Base-by-base conservation (phyloP, 371 early-diverging fungal genomes). In the Mucor lusitanicus region DNA sequence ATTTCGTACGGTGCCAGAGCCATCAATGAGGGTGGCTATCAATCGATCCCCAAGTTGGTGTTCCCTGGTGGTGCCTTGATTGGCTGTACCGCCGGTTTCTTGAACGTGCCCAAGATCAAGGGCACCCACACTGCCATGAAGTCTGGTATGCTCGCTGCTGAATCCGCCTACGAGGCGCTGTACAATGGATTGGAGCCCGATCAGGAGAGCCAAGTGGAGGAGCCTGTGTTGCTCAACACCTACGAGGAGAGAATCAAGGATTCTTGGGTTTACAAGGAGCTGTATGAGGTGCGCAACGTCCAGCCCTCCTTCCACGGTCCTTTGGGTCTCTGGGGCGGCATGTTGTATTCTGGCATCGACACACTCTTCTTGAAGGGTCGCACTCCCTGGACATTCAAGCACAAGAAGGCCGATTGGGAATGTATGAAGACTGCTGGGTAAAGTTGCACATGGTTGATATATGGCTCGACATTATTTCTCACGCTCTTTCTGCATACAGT, bases 81-180 rank as follows among this genome's bases (percentile, higher is more conserved):
- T 69, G 99, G 99, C 28, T 95, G 95, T 77, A 90, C 97, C 0
- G 99, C 99, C 56, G 98, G 99, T 4, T 96, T 97, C 81, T 67
- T 99, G 73, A 99, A 99, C 79, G 90, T 99, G 53, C 94, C 98
- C 65, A 99, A 99, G 83, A 97, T 99, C 75, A 99, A 99, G 85
- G 99, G 99, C 37, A 99, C 98, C 1, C 99, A 99, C 82, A 96
- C 95, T 28, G 97, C 99, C 63, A 98, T 99, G 97, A 95, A 95
- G 77, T 93, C 94, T 23, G 98, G 98, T 61, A 95, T 94, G 84
- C 70, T 94, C 33, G 94, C 93, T 30, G 94, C 93, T 40, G 99
- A 99, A 71, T 86, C 95, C 27, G 87, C 91, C 11, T 94, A 85
- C 71, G 88, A 90, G 6, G 85, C 87, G 2, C 61, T 97, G 56